These are phyloP conservation scores for Cladosporium sp. DNA, from an alignment of 2,329 filamentous ascomycete genomes.

Conservation along the genomic window DNA sequence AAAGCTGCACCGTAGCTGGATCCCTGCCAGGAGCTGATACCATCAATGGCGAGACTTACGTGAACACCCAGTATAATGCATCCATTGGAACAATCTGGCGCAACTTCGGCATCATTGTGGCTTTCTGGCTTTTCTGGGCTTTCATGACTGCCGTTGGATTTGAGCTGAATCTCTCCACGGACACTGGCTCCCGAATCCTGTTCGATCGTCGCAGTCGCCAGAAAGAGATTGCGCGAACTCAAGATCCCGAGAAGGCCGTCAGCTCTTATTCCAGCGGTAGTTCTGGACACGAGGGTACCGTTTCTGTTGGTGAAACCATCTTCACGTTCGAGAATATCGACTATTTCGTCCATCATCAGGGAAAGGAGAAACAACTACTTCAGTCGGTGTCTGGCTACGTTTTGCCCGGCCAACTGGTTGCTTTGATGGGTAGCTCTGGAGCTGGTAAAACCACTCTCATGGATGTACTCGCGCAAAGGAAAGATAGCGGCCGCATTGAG, in stretches of 20 bases:
- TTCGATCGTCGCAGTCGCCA: constrained; percentile 22
- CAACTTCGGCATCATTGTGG: constrained; percentile 60
- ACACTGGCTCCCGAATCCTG: constrained; percentile 40
- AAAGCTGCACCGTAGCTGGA: constrained; percentile 45
- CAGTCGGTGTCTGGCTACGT: constrained; percentile 65
- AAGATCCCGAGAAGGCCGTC: constrained; percentile 50
- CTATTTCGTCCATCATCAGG: constrained; percentile 18
- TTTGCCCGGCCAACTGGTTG: constrained; percentile 68
- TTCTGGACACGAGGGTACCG: background rate
- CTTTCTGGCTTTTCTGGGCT: constrained; percentile 51
- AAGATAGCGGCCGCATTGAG: constrained; percentile 39
- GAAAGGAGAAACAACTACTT: constrained; percentile 43
- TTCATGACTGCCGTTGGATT: constrained; percentile 52
- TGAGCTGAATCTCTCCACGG: constrained; percentile 44
- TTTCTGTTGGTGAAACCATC: background rate
- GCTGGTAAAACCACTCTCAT: constrained; percentile 37
- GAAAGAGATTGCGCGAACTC: constrained; percentile 26
- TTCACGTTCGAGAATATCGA: constrained; percentile 9
- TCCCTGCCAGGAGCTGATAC: constrained; percentile 48
- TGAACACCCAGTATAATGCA: constrained; percentile 39
- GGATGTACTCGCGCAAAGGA: constrained; percentile 38
- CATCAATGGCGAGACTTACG: constrained; percentile 58
- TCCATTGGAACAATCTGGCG: constrained; percentile 36
- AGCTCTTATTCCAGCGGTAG: background rate
- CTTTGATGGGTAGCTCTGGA: constrained; percentile 74